Evolutionary conservation across 2,329 filamentous ascomycete genomes (phyloP).

Genomic region (Penicillium paneum): DNA sequence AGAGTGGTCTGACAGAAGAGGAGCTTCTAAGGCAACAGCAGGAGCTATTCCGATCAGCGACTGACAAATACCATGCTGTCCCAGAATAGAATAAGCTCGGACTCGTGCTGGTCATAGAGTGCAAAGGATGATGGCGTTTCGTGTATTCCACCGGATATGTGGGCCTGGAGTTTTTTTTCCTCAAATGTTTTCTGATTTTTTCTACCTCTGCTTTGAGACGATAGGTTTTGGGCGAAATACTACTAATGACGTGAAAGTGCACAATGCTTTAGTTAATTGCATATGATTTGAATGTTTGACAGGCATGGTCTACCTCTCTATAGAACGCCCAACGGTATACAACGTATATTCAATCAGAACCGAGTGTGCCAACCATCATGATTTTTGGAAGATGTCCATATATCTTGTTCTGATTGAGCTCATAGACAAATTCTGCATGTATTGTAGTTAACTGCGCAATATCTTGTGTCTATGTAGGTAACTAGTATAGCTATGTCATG

Average conservation of each 20-base stretch:
- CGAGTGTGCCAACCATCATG: background rate
- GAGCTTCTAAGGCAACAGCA: conserved; percentile 85
- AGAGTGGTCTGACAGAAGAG: conserved; percentile 87
- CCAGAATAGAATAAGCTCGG: conserved; percentile 33
- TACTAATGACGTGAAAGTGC: conserved; percentile 8
- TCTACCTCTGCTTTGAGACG: background rate
- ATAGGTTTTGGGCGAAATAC: background rate
- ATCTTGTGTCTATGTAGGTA: too few relatives aligned
- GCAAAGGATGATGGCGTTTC: conserved; percentile 26
- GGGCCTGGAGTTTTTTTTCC: conserved; percentile 16
- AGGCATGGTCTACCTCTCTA: background rate
- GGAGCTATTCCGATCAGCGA: conserved; percentile 82
- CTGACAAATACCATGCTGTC: conserved; percentile 63
- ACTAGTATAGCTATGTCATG: too few relatives aligned
- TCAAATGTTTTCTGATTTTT: conserved; percentile 6
- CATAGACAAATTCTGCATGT: background rate
- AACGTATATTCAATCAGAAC: background rate
- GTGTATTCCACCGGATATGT: conserved; percentile 9
- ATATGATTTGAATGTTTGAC: conserved; percentile 4
- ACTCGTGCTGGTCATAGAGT: conserved; percentile 35
- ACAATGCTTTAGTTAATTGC: conserved; percentile 6
- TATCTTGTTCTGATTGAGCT: background rate
- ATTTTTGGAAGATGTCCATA: background rate
- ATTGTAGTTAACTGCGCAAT: background rate
- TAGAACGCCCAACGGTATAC: background rate